A percentile compares a stretch with the other conserved stretches of the same genome.
These are phyloP conservation scores for Fraxinus sp. DNA, from an alignment of 305 asterid genomes.

Conservation along the genomic window DNA sequence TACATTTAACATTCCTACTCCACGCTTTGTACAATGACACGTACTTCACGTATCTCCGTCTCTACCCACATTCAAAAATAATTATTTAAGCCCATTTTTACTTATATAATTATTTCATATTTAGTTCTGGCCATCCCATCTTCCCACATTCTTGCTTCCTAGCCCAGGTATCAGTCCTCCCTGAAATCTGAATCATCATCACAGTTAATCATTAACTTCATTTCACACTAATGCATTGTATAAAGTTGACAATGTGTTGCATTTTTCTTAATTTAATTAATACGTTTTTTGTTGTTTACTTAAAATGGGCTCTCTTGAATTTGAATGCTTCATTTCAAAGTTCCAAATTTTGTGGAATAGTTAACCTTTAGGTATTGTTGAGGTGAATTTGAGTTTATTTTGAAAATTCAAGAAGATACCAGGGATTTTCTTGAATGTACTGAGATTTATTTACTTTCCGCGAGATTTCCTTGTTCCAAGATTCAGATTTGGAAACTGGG, in stretches of 20 bases:
- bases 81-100: background rate
- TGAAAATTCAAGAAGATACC: constrained; percentile 19
- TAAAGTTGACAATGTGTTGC: constrained; percentile 27
- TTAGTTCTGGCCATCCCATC: constrained; percentile 42
- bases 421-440: constrained; percentile 12
- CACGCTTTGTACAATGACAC: constrained; percentile 36
- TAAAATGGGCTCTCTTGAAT: constrained; percentile 46
- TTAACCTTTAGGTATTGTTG: constrained; percentile 17
- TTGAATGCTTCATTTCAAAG: constrained; percentile 36
- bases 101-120: constrained; percentile 30
- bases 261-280: constrained; percentile 21
- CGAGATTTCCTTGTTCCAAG: constrained; percentile 11
- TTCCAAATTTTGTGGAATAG: constrained; percentile 32
- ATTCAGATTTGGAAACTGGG: constrained; percentile 26
- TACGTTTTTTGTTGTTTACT: constrained; percentile 24
- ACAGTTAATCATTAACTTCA: constrained; percentile 32
- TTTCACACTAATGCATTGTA: constrained; percentile 38
- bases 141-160: constrained; percentile 46
- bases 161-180: constrained; percentile 38
- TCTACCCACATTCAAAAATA: constrained; percentile 8
- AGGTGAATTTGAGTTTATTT: constrained; percentile 27
- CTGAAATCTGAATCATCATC: constrained; percentile 30
- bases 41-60: constrained; percentile 38
- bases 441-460: constrained; percentile 19
- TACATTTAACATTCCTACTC: constrained; percentile 23